A percentile compares a stretch with the other conserved stretches of the same genome.
Conservation (phyloP, 2,329 filamentous ascomycete species). For the Chaetomium globosum region DNA sequence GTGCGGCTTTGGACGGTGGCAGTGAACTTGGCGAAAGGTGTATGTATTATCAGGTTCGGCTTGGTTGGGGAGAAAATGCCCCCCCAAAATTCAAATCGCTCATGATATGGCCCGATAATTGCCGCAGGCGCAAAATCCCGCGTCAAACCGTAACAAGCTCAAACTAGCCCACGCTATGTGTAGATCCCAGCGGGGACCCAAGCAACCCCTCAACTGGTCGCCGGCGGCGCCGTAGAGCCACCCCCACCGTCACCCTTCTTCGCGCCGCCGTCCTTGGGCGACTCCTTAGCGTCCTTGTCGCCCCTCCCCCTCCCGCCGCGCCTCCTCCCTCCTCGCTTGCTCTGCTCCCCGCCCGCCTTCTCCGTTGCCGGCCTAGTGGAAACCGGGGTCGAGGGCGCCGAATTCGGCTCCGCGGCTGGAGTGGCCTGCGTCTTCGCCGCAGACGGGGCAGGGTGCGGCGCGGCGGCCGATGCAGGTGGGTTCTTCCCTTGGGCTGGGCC, state of each 20-base stretch:
- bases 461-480: neutral
- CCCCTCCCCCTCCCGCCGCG: constrained; percentile 31
- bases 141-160: neutral
- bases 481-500: constrained; percentile 10
- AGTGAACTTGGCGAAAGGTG: neutral
- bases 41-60: neutral
- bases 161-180: neutral
- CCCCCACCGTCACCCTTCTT: constrained; percentile 20
- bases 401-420: neutral
- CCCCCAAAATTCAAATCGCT: neutral
- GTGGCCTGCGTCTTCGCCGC: neutral
- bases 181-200: neutral
- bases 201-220: neutral
- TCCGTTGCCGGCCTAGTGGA: constrained; percentile 12
- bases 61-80: neutral
- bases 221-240: constrained; percentile 4
- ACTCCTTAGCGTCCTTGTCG: constrained; percentile 25
- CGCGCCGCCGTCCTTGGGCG: constrained; percentile 15
- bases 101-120: neutral
- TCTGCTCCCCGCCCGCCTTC: constrained; percentile 13
- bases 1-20: no score
- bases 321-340: constrained; percentile 30
- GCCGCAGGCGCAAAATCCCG: neutral
- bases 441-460: neutral
- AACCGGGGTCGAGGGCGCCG: constrained; percentile 4